These are phyloP conservation scores for Thielaviopsis musarum DNA, from an alignment of 2,329 filamentous ascomycete species.

Conservation along the genomic window DNA sequence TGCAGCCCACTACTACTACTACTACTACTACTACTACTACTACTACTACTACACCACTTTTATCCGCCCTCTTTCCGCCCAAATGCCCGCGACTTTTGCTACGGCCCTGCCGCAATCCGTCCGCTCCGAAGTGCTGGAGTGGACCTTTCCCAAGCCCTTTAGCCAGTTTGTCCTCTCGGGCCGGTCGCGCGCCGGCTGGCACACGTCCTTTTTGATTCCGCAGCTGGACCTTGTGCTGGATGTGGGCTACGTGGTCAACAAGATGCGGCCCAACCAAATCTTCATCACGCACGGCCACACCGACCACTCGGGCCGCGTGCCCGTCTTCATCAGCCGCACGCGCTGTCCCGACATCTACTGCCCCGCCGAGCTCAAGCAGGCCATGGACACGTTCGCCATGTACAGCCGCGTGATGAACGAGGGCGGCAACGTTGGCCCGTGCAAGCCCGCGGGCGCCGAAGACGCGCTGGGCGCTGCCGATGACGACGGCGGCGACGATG, in stretches of 20 bases:
- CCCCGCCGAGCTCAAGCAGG: slow-evolving; percentile 23
- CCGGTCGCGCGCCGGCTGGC: slow-evolving; percentile 32
- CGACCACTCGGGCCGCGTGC: slow-evolving; percentile 28
- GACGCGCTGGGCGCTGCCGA: slow-evolving; percentile 6
- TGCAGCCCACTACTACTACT: not conserved
- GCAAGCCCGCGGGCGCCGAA: slow-evolving; percentile 10
- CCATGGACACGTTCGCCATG: slow-evolving; percentile 24
- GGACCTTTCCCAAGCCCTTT: slow-evolving; percentile 27
- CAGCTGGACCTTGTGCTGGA: slow-evolving; percentile 33
- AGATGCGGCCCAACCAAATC: slow-evolving; percentile 29
- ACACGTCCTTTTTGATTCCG: slow-evolving; percentile 33
- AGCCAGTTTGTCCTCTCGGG: slow-evolving; percentile 27
- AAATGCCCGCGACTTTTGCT: slow-evolving; percentile 20
- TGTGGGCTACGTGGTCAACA: slow-evolving; percentile 30
- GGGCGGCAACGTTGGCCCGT: slow-evolving; percentile 21
- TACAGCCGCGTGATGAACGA: slow-evolving; percentile 26
- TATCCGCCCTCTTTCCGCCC: no score
- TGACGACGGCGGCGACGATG: slow-evolving; percentile 13
- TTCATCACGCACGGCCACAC: slow-evolving; percentile 33
- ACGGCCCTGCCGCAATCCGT: slow-evolving; percentile 27
- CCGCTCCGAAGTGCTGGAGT: slow-evolving; percentile 28
- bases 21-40: no score
- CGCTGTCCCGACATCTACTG: slow-evolving; percentile 30
- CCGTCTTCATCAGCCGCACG: slow-evolving; percentile 26
- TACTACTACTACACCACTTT: no score